These are phyloP conservation scores for Pisolithus sp. DNA, from an alignment of 768 basidiomycete species.

Conservation along the genomic window DNA sequence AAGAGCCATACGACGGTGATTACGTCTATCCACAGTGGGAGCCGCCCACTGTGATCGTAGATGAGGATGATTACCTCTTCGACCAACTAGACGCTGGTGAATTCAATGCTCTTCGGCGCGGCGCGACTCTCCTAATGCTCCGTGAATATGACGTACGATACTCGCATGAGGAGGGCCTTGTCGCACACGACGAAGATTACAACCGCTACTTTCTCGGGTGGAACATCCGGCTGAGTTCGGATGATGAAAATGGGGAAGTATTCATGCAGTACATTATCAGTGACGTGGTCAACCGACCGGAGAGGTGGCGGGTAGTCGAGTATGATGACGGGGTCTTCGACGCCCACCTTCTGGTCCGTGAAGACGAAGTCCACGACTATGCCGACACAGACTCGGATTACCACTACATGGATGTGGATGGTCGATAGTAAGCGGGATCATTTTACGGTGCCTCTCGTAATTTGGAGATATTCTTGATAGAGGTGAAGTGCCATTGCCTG, in stretches of 20 bases:
- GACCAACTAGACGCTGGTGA: constrained; percentile 30
- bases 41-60: constrained; percentile 40
- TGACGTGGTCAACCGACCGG: constrained; percentile 38
- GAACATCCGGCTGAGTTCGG: constrained; percentile 48
- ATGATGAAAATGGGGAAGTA: constrained; percentile 34
- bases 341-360: constrained; percentile 35
- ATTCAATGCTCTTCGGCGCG: constrained; percentile 47
- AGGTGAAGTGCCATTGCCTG: not conserved
- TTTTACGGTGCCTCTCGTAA: not conserved
- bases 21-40: constrained; percentile 51
- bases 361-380: constrained; percentile 30
- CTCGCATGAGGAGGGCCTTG: constrained; percentile 46
- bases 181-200: constrained; percentile 37
- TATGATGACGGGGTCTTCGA: constrained; percentile 36
- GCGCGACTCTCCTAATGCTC: constrained; percentile 55
- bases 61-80: constrained; percentile 30
- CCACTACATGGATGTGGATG: constrained; percentile 24
- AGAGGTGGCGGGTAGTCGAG: constrained; percentile 35
- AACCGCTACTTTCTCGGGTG: constrained; percentile 58
- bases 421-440: not conserved
- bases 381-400: constrained; percentile 35
- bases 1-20: constrained; percentile 32
- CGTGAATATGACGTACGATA: constrained; percentile 50
- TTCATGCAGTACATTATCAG: constrained; percentile 36
- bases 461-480: not conserved